Conservation (phyloP, 805 yeast genomes). For the Candida insectalens region DNA sequence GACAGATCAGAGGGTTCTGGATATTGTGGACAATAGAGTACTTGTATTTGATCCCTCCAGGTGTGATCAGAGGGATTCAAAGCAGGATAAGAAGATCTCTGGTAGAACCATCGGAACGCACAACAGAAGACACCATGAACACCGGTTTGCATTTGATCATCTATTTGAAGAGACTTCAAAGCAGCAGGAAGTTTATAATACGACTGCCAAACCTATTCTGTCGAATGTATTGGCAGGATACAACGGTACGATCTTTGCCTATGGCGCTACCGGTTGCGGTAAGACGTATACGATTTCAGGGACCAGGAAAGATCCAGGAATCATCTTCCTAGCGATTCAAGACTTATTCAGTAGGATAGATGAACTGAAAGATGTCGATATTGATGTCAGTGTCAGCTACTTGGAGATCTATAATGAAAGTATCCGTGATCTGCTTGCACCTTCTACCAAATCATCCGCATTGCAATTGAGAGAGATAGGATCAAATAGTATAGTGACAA, state of each 20-base stretch:
- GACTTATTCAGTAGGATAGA: slow-evolving; percentile 63
- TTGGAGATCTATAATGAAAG: slow-evolving; percentile 89
- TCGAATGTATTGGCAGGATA: slow-evolving; percentile 74
- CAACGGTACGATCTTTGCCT: slow-evolving; percentile 89
- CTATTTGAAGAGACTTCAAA: slow-evolving; percentile 57
- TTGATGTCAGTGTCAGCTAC: slow-evolving; percentile 62
- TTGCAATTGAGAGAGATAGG: slow-evolving; percentile 66
- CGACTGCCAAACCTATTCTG: slow-evolving; percentile 63
- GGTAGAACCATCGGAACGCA: slow-evolving; percentile 15
- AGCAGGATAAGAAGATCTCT: not conserved
- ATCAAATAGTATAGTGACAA: slow-evolving; percentile 59
- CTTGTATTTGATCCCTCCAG: slow-evolving; percentile 66
- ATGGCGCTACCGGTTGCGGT: slow-evolving; percentile 98
- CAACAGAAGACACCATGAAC: slow-evolving; percentile 52
- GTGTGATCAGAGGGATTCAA: slow-evolving; percentile 2
- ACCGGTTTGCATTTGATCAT: slow-evolving; percentile 72
- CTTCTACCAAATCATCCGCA: slow-evolving; percentile 27
- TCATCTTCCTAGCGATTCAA: slow-evolving; percentile 67
- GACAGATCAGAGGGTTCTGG: no score
- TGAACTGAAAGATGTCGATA: slow-evolving; percentile 37
- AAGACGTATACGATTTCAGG: slow-evolving; percentile 89
- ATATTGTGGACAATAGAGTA: slow-evolving; percentile 80
- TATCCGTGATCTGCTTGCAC: slow-evolving; percentile 67
- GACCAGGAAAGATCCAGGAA: slow-evolving; percentile 61
- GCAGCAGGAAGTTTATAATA: slow-evolving; percentile 58